phyloP scores from a whole-genome alignment of 257 asterid species.

The Solanum piurae region DNA sequence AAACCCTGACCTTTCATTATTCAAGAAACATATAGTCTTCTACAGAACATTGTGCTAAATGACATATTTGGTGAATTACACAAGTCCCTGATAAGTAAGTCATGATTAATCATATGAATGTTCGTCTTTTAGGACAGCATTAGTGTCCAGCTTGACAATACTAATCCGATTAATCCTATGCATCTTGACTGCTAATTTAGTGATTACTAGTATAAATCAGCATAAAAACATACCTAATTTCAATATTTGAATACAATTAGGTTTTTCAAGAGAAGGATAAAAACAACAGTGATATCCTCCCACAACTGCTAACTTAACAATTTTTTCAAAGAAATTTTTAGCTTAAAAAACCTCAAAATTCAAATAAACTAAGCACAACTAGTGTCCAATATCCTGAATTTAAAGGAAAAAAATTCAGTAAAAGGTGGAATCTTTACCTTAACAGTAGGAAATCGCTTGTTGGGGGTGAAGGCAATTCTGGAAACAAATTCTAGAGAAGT shows the following conservation, averaged over 20 bases:
- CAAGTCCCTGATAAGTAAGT: background rate
- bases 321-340: background rate
- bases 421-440: conserved; percentile 41
- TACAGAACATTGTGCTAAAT: background rate
- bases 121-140: background rate
- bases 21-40: background rate
- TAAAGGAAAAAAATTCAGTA: background rate
- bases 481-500: conserved; percentile 24
- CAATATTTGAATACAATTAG: background rate
- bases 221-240: background rate
- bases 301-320: background rate
- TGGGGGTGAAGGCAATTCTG: conserved; percentile 27
- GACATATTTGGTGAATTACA: background rate
- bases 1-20: background rate
- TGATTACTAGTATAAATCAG: background rate
- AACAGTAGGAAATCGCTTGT: conserved; percentile 33
- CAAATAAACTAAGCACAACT: background rate
- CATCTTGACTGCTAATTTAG: background rate
- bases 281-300: background rate
- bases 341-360: background rate
- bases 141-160: background rate
- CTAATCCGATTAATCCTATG: background rate
- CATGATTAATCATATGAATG: background rate
- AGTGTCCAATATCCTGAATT: background rate
- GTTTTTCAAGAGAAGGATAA: background rate